Percentiles rank a stretch among this genome's conserved stretches.
phyloP scores from a whole-genome alignment of 1,284 basidiomycete species.

The Melanopsichium pennsylvanicum region DNA sequence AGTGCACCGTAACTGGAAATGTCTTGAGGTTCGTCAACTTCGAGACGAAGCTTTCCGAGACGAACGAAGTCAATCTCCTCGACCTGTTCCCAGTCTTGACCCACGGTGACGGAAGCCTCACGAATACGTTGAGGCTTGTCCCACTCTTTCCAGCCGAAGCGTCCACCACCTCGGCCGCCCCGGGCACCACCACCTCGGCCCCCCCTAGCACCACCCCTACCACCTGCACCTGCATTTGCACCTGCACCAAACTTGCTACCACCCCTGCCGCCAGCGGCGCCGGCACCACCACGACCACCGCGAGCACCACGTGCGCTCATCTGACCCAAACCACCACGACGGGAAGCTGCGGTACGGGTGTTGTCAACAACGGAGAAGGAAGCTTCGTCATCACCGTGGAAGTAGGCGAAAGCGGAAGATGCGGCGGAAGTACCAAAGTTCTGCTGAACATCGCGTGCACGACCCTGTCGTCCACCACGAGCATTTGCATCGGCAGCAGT shows the following conservation, averaged over 20 bases:
- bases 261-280: slow-evolving; percentile 43
- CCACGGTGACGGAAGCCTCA: slow-evolving; percentile 93
- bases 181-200: slow-evolving; percentile 61
- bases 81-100: slow-evolving; percentile 87
- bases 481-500: slow-evolving; percentile 67
- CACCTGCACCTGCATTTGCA: slow-evolving; percentile 37
- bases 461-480: slow-evolving; percentile 46
- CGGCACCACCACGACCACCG: slow-evolving; percentile 57
- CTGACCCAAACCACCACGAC: slow-evolving; percentile 67
- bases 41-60: slow-evolving; percentile 86
- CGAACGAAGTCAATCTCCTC: slow-evolving; percentile 98
- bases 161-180: slow-evolving; percentile 67
- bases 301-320: slow-evolving; percentile 63
- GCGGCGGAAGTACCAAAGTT: slow-evolving; percentile 51
- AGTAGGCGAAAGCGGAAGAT: slow-evolving; percentile 90
- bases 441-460: slow-evolving; percentile 52
- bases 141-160: slow-evolving; percentile 90
- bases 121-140: slow-evolving; percentile 88
- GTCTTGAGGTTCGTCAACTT: slow-evolving; percentile 70
- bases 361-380: slow-evolving; percentile 97
- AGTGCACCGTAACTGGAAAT: slow-evolving; percentile 83
- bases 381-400: slow-evolving; percentile 97
- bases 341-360: slow-evolving; percentile 65
- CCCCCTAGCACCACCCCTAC: slow-evolving; percentile 66
- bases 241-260: slow-evolving; percentile 52